Evolutionary conservation across 805 yeast genomes (phyloP).

Genomic region (Candida boleticola): DNA sequence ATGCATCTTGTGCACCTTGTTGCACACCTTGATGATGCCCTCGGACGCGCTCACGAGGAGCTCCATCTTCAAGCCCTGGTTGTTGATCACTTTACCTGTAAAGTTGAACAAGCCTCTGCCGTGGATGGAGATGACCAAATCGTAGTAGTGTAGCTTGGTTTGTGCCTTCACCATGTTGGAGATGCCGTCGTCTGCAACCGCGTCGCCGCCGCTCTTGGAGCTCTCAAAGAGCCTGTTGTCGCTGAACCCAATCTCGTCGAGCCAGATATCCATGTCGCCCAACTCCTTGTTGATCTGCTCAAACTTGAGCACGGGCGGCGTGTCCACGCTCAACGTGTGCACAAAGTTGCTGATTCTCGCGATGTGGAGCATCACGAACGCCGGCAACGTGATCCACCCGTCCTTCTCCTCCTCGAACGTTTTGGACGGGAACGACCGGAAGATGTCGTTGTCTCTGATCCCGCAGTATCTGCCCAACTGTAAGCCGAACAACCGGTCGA

Average conservation of each 20-base stretch:
- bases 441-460: slow-evolving; percentile 34
- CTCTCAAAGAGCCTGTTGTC: slow-evolving; percentile 11
- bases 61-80: slow-evolving; percentile 29
- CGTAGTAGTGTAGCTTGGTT: slow-evolving; percentile 39
- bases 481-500: slow-evolving; percentile 52
- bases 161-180: slow-evolving; percentile 28
- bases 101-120: slow-evolving; percentile 32
- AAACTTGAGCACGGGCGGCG: slow-evolving; percentile 23
- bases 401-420: slow-evolving; percentile 28
- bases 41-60: slow-evolving; percentile 28
- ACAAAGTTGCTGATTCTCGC: slow-evolving; percentile 38
- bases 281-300: slow-evolving; percentile 33
- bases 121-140: slow-evolving; percentile 32
- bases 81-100: slow-evolving; percentile 30
- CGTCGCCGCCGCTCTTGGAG: background rate
- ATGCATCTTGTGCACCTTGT: slow-evolving; percentile 25
- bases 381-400: slow-evolving; percentile 49
- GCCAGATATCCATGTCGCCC: slow-evolving; percentile 27
- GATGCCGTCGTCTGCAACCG: background rate
- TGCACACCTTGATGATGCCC: slow-evolving; percentile 28
- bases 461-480: slow-evolving; percentile 49
- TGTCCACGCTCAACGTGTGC: slow-evolving; percentile 27
- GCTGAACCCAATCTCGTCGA: slow-evolving; percentile 33
- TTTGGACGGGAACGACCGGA: slow-evolving; percentile 28
- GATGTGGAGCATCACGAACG: slow-evolving; percentile 45